Evolutionary conservation across 2,329 filamentous ascomycete genomes (phyloP), one percentile per base, ranked within the genome.

Genomic region (Neofusicoccum ribis): DNA sequence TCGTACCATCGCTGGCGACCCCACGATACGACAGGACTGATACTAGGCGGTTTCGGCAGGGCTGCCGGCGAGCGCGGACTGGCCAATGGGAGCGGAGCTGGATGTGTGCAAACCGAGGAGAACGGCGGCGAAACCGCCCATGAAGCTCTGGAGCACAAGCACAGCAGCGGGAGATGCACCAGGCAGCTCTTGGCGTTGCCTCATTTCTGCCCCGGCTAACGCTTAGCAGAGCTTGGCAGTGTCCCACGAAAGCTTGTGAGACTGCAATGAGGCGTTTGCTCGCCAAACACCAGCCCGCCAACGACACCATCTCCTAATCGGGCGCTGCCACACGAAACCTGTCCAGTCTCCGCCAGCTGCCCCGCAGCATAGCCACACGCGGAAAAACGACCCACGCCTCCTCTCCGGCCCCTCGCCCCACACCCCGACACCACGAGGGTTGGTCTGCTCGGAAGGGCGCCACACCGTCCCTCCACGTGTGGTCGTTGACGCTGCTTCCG

Each of bases 211-310:
- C 27, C 43, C 46, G 46, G 46, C 46, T 34, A 36, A 51, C 47
- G 46, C 46, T 43, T 41, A 51, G n/a, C 14, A 17, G 47, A 54
- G 49, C 60, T 54, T 63, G 60, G 60, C 49, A 23, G 12, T 54
- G 60, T 52, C 37, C 31, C 47, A 63, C 49, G 60, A 63, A 63
- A 63, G 60, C 60, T 54, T 63, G 60, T 54, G 54, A 59, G 54
- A 59, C 39, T 14, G 23, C 23, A 11, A 43, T 58, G 52, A 58
- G 39, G 52, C 37, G 39, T 39, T 44, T 58, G 52, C 52, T 44
- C 52, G 37, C 52, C 52, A 56, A 59, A 44, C 14, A 52, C 50
- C 9, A 23, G 5, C 9, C 27, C 47, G 20, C 8, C 46, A 4
- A 23, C 50, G 8, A 34, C 50, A 17, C 34, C n/a, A 54, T 39